These are phyloP conservation scores for Metroxylon sagu DNA, from an alignment of 176 grass and related monocot species.

Conservation along the genomic window DNA sequence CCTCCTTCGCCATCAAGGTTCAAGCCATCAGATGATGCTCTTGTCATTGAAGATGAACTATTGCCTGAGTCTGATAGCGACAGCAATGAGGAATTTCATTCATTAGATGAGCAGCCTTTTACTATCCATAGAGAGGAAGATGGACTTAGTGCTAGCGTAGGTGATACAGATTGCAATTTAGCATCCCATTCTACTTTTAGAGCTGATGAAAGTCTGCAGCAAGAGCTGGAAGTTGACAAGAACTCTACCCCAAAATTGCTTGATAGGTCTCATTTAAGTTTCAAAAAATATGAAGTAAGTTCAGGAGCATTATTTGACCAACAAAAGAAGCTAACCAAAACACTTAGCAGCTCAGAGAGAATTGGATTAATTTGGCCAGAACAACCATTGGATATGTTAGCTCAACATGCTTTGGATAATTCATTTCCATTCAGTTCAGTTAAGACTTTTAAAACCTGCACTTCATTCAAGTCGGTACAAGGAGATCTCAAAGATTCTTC, in stretches of 20 bases:
- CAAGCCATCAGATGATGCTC: slow-evolving; percentile 60
- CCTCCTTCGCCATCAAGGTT: slow-evolving; percentile 88
- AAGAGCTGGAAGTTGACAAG: neutral
- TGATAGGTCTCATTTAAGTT: slow-evolving; percentile 9
- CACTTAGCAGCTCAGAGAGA: slow-evolving; percentile 65
- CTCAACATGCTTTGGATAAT: slow-evolving; percentile 3
- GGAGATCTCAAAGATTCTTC: slow-evolving; percentile 14
- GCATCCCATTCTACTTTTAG: neutral
- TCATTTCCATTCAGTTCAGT: slow-evolving; percentile 13
- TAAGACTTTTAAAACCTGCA: slow-evolving; percentile 37
- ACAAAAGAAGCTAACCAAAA: slow-evolving; percentile 53
- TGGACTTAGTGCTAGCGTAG: slow-evolving; percentile 2
- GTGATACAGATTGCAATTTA: neutral
- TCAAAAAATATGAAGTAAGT: slow-evolving; percentile 25
- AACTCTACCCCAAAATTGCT: neutral
- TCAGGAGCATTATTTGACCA: slow-evolving; percentile 29
- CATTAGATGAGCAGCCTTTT: slow-evolving; percentile 33
- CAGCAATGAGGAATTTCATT: slow-evolving; percentile 46
- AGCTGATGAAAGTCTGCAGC: neutral
- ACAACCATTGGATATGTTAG: slow-evolving; percentile 56
- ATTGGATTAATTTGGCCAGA: slow-evolving; percentile 96
- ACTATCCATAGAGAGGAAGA: slow-evolving; percentile 23
- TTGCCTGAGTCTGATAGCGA: slow-evolving; percentile 59
- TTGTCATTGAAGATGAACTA: slow-evolving; percentile 58
- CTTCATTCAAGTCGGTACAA: slow-evolving; percentile 58